phyloP scores from a whole-genome alignment of 2,329 filamentous ascomycete genomes.

The Geosmithia flava region DNA sequence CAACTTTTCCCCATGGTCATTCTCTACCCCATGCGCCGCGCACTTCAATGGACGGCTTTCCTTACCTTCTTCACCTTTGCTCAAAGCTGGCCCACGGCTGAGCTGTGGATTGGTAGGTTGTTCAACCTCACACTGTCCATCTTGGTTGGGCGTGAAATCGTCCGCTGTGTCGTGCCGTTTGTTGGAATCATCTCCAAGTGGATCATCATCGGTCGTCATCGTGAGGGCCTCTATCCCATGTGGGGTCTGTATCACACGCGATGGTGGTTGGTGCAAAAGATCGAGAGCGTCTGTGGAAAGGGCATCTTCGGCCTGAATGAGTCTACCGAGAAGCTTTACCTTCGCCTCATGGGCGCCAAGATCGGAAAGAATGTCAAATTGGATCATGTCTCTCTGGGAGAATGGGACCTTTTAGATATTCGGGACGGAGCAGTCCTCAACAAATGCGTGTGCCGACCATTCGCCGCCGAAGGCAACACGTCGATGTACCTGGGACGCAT shows the following conservation, averaged over 20 bases:
- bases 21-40: constrained; percentile 36
- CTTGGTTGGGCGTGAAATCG: constrained; percentile 21
- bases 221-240: constrained; percentile 43
- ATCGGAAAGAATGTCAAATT: constrained; percentile 40
- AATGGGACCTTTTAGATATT: constrained; percentile 44
- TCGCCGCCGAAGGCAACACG: constrained; percentile 43
- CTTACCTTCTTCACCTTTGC: constrained; percentile 30
- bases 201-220: constrained; percentile 39
- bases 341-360: constrained; percentile 36
- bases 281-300: constrained; percentile 31
- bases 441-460: constrained; percentile 35
- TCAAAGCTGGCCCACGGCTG: constrained; percentile 24
- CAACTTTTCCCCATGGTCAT: constrained; percentile 37
- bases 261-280: constrained; percentile 47
- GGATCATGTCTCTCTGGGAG: constrained; percentile 30
- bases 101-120: constrained; percentile 28
- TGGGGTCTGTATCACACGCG: constrained; percentile 45
- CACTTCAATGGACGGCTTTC: constrained; percentile 39
- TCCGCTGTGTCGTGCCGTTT: constrained; percentile 26
- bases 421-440: constrained; percentile 34
- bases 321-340: constrained; percentile 28
- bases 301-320: constrained; percentile 30
- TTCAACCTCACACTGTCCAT: constrained; percentile 34
- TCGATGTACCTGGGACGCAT: constrained; percentile 43
- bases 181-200: constrained; percentile 40